A percentile compares a stretch with the other conserved stretches of the same genome.
Conservation (phyloP, 108 stramenopile genomes). For the Nannochloropsis gaditana region DNA sequence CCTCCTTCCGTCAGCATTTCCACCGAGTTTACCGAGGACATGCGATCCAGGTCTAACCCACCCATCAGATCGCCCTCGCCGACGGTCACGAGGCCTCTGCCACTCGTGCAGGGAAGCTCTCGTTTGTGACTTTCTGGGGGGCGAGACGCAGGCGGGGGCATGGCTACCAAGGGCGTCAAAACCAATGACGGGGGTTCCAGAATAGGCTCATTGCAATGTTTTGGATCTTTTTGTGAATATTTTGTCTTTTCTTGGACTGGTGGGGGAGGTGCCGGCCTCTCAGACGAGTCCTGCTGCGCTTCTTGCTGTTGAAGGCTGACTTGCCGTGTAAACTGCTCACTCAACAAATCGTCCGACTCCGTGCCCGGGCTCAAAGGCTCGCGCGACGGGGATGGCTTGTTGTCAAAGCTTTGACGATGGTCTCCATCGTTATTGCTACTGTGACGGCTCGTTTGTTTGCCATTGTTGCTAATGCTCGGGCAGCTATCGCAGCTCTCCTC, state of each 20-base stretch:
- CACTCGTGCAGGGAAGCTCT: neutral
- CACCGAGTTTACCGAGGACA: neutral
- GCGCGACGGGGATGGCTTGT: too few species aligned
- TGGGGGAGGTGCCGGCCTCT: too few species aligned
- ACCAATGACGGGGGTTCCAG: neutral
- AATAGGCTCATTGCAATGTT: neutral
- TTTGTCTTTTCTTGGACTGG: too few species aligned
- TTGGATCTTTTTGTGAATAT: too few species aligned
- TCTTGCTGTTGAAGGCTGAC: conserved; percentile 2
- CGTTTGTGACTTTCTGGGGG: neutral
- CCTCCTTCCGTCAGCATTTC: neutral
- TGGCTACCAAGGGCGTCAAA: neutral
- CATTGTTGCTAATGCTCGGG: neutral
- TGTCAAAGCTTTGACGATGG: too few species aligned
- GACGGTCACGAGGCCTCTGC: too few species aligned
- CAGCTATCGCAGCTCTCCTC: neutral
- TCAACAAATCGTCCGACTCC: neutral
- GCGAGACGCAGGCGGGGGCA: neutral
- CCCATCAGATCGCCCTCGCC: too few species aligned
- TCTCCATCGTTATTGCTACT: too few species aligned
- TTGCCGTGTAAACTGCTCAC: neutral
- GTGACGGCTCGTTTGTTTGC: neutral
- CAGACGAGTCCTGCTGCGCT: neutral
- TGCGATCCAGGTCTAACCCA: neutral
- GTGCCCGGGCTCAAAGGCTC: neutral